Conservation (phyloP, 129 eudicot genomes). For the Flaveria sonorensis region DNA sequence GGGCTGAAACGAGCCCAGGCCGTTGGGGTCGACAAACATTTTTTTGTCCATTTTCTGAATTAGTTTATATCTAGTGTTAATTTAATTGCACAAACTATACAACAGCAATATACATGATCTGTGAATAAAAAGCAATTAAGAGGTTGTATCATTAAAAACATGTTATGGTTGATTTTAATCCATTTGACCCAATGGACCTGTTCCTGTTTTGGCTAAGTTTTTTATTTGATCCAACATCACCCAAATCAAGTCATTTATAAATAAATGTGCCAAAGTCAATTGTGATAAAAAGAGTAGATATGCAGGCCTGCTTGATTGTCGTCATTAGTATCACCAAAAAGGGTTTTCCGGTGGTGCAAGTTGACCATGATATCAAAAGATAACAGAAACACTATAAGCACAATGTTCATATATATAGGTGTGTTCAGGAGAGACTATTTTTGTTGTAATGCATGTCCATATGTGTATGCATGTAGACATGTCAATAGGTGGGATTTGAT, state of each 20-base stretch:
- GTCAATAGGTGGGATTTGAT: background rate
- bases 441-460: background rate
- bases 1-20: background rate
- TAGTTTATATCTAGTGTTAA: no score
- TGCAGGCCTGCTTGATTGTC: background rate
- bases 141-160: background rate
- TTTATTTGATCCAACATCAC: background rate
- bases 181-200: background rate
- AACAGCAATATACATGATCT: background rate
- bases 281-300: background rate
- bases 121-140: background rate
- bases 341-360: background rate
- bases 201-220: conserved; percentile 1
- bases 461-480: no score
- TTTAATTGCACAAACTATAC: no score
- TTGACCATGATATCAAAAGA: background rate
- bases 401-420: background rate
- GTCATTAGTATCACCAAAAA: conserved; percentile 5
- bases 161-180: background rate
- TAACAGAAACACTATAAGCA: background rate
- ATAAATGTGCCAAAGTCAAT: background rate
- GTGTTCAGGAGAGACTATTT: background rate
- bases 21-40: background rate
- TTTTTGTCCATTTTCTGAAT: background rate
- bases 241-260: background rate